These are phyloP conservation scores for Diaporthe nobilis DNA, from an alignment of 2,329 filamentous ascomycete species.

Conservation along the genomic window DNA sequence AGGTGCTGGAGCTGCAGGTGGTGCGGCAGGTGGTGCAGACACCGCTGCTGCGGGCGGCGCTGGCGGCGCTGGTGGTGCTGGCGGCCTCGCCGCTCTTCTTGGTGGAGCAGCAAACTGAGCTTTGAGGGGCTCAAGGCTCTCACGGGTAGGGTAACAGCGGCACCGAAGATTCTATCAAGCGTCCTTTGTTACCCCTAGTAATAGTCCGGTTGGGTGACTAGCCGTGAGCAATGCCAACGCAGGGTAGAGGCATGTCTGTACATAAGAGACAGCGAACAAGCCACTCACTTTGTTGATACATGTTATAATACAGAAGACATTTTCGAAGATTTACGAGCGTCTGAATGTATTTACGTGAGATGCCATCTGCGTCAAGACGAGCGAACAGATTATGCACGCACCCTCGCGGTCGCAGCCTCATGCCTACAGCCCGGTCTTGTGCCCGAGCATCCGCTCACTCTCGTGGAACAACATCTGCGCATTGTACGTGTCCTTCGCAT, in stretches of 20 bases:
- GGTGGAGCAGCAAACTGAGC: neutral
- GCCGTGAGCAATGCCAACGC: neutral
- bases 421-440: constrained; percentile 28
- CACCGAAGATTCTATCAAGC: neutral
- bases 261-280: neutral
- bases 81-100: constrained; percentile 2
- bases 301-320: constrained; percentile 10
- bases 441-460: constrained; percentile 38
- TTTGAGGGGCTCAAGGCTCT: neutral
- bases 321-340: neutral
- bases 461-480: constrained; percentile 36
- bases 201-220: neutral
- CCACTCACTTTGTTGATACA: constrained; percentile 15
- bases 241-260: constrained; percentile 18
- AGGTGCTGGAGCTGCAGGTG: constrained; percentile 11
- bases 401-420: neutral
- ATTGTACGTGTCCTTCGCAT: constrained; percentile 33
- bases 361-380: neutral
- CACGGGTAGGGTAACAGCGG: neutral
- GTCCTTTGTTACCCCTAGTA: neutral
- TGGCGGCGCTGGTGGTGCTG: neutral
- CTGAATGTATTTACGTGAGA: neutral
- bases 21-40: neutral
- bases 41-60: too few relatives aligned
- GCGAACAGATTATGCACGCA: neutral